These are phyloP conservation scores for Oryza glaberrima DNA, from an alignment of 176 grass and related monocot species.

Conservation along the genomic window DNA sequence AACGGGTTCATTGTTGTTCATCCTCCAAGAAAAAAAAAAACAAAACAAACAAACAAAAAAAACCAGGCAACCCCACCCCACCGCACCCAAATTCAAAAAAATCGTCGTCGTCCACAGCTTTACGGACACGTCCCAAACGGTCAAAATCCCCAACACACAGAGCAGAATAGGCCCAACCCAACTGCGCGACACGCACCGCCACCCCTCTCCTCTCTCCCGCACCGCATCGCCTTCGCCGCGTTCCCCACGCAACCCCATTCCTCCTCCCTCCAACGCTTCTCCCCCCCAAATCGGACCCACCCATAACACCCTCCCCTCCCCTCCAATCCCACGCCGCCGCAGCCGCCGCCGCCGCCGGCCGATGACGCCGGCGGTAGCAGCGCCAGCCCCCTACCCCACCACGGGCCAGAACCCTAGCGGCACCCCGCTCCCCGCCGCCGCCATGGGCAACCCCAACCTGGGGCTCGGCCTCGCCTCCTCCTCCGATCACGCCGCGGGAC, in stretches of 20 bases:
- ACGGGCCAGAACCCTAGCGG: slow-evolving; percentile 47
- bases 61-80: background rate
- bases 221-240: background rate
- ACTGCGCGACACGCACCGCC: background rate
- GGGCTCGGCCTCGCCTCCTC: slow-evolving; percentile 38
- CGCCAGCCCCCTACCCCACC: slow-evolving; percentile 8
- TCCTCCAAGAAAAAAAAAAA: no score
- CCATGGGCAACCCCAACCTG: slow-evolving; percentile 45
- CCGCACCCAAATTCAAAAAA: background rate
- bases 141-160: no score
- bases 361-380: slow-evolving; percentile 43
- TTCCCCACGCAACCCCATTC: background rate
- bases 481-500: background rate
- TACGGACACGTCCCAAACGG: no score
- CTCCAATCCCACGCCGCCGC: background rate
- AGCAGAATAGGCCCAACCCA: background rate
- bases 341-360: slow-evolving; percentile 31
- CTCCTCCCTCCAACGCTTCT: no score
- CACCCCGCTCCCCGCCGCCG: background rate
- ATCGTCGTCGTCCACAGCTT: no score
- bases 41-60: no score
- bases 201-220: background rate
- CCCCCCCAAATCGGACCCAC: slow-evolving; percentile 18
- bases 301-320: slow-evolving; percentile 2
- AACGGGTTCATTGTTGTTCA: no score